phyloP scores from a whole-genome alignment of 305 asterid species.

The Plantago lanceolata region DNA sequence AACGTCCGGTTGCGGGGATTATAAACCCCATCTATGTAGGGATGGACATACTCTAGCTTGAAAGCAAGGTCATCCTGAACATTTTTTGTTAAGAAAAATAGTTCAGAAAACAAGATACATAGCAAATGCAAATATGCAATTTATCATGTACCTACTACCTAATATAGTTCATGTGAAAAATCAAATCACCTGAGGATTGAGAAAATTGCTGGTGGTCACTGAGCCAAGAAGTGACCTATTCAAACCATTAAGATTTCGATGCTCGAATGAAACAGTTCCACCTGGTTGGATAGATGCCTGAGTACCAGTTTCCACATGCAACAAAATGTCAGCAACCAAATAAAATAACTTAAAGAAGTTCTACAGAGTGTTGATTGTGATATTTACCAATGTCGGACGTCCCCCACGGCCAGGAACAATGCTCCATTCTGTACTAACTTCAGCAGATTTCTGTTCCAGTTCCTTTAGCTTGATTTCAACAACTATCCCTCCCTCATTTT shows the following conservation, averaged over 20 bases:
- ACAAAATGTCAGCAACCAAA: constrained; percentile 23
- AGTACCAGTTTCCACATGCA: constrained; percentile 29
- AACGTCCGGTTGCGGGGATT: constrained; percentile 88
- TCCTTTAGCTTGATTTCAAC: constrained; percentile 94
- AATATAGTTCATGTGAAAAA: neutral
- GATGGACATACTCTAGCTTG: constrained; percentile 94
- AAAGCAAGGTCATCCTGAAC: constrained; percentile 94
- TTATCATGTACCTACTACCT: neutral
- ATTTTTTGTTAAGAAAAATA: constrained; percentile 16
- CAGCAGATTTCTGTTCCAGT: constrained; percentile 94
- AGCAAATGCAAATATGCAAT: neutral
- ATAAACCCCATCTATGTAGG: constrained; percentile 86
- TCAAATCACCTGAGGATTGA: constrained; percentile 82
- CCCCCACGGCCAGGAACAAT: constrained; percentile 97
- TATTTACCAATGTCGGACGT: constrained; percentile 80
- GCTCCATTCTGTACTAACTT: constrained; percentile 98
- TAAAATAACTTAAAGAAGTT: constrained; percentile 6
- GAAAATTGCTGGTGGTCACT: constrained; percentile 91
- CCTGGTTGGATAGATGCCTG: constrained; percentile 99
- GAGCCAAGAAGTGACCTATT: constrained; percentile 95
- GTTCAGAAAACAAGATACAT: neutral
- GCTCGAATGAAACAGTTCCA: constrained; percentile 97
- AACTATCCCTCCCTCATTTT: constrained; percentile 94
- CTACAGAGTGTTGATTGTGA: neutral
- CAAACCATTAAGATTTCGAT: constrained; percentile 80